A percentile compares a stretch with the other conserved stretches of the same genome.
Evolutionary conservation across 2,329 filamentous ascomycete genomes (phyloP).

Genomic region (Alternaria gansuensis): DNA sequence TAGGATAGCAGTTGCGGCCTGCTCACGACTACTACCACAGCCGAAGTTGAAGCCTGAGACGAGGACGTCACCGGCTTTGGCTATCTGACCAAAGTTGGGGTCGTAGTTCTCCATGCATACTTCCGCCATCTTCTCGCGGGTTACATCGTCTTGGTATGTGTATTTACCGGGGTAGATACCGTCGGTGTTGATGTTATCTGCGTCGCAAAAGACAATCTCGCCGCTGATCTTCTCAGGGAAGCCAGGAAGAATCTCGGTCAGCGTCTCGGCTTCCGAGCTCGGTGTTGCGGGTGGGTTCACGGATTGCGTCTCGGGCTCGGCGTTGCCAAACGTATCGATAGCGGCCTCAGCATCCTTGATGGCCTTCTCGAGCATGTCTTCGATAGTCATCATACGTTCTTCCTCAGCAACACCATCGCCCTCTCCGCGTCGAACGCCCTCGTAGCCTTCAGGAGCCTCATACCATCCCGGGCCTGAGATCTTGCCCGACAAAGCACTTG

Average conservation of each 20-base stretch:
- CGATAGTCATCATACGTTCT: conserved; percentile 71
- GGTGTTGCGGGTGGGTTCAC: conserved; percentile 45
- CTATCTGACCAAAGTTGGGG: conserved; percentile 69
- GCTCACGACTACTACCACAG: conserved; percentile 80
- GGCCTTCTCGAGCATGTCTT: conserved; percentile 75
- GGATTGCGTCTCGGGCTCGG: conserved; percentile 46
- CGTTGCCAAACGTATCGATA: conserved; percentile 59
- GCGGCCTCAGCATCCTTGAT: conserved; percentile 73
- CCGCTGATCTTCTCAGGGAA: conserved; percentile 85
- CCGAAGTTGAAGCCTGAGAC: conserved; percentile 92
- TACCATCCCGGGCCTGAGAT: conserved; percentile 84
- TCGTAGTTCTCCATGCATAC: conserved; percentile 98
- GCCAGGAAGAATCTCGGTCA: conserved; percentile 79
- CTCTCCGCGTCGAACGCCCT: conserved; percentile 74
- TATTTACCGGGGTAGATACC: conserved; percentile 91
- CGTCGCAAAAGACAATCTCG: conserved; percentile 88
- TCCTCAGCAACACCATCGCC: conserved; percentile 72
- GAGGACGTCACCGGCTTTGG: conserved; percentile 77
- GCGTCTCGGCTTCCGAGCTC: conserved; percentile 45
- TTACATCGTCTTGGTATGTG: conserved; percentile 88
- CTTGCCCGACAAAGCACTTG: conserved; percentile 78
- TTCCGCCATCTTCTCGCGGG: conserved; percentile 80
- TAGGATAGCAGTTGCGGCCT: conserved; percentile 86
- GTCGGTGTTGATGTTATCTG: conserved; percentile 90
- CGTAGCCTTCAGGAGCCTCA: conserved; percentile 71